phyloP scores from a whole-genome alignment of 2,329 filamentous ascomycete species.

The Trichoderma harzianum region DNA sequence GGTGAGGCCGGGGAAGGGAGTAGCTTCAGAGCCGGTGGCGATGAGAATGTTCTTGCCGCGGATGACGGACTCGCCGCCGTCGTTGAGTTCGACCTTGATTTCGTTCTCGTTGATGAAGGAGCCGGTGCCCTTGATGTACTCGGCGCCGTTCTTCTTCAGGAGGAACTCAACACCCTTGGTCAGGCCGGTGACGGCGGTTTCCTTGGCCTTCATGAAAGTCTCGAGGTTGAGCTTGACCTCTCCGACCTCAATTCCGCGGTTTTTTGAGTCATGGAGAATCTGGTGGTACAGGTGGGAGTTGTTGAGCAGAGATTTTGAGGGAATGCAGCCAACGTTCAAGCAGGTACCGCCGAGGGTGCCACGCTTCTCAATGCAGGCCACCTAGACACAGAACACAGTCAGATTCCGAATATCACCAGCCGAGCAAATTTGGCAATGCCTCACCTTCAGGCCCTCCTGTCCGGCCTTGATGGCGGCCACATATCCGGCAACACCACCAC shows the following conservation, averaged over 20 bases:
- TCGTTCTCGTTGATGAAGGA: constrained; percentile 87
- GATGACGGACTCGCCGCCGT: constrained; percentile 85
- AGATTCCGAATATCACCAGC: background rate
- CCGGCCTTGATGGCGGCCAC: constrained; percentile 99
- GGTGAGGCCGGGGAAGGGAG: constrained; percentile 91
- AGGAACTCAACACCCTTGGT: constrained; percentile 98
- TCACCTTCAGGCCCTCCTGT: constrained; percentile 92
- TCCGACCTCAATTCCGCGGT: constrained; percentile 93
- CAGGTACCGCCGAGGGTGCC: constrained; percentile 93
- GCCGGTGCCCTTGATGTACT: constrained; percentile 93
- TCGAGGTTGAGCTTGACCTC: constrained; percentile 94
- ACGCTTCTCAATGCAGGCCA: constrained; percentile 97
- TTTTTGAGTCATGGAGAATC: constrained; percentile 94
- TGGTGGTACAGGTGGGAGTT: constrained; percentile 98
- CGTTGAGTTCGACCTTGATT: constrained; percentile 82
- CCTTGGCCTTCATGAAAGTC: constrained; percentile 99
- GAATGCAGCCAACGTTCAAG: constrained; percentile 98
- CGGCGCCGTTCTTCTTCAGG: constrained; percentile 98
- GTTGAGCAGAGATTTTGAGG: constrained; percentile 98
- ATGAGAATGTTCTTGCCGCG: constrained; percentile 97
- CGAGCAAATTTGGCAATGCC: constrained; percentile 14
- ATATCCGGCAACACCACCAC: constrained; percentile 96
- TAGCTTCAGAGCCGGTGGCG: constrained; percentile 91
- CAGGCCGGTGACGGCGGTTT: constrained; percentile 79
- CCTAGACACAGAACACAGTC: constrained; percentile 48